Conservation (phyloP, 805 yeast genomes). For the Zygoascus bituminiphila region DNA sequence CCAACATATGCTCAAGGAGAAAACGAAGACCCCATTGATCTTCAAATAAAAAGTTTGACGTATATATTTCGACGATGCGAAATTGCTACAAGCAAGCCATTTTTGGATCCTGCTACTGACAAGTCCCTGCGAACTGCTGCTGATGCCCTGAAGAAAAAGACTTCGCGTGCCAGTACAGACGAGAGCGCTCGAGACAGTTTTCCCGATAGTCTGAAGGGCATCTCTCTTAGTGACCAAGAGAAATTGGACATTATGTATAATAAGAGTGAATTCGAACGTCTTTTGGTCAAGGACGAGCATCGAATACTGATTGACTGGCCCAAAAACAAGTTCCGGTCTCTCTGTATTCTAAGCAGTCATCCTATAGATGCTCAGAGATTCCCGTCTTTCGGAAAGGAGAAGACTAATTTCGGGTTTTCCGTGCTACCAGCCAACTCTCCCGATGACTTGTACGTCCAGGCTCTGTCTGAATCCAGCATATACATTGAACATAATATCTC, state of each 20-base stretch:
- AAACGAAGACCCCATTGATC: constrained; percentile 48
- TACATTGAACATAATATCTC: constrained; percentile 49
- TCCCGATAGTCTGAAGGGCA: constrained; percentile 13
- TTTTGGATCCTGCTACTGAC: constrained; percentile 17
- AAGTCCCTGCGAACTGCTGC: constrained; percentile 2
- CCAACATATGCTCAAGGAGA: constrained; percentile 43
- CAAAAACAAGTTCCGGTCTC: constrained; percentile 57
- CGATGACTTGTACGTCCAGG: constrained; percentile 38
- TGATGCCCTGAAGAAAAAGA: constrained; percentile 2
- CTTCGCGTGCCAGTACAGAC: constrained; percentile 5
- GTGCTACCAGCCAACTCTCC: constrained; percentile 36
- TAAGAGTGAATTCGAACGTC: constrained; percentile 34
- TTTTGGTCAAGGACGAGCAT: constrained; percentile 45
- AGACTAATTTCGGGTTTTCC: constrained; percentile 27
- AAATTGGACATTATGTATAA: constrained; percentile 54
- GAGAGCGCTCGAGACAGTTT: constrained; percentile 4
- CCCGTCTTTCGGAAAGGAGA: constrained; percentile 26
- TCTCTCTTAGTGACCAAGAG: constrained; percentile 21
- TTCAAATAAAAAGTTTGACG: constrained; percentile 50
- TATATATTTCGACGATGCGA: constrained; percentile 50
- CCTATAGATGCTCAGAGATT: constrained; percentile 35
- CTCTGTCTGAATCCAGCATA: constrained; percentile 41
- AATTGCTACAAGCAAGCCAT: constrained; percentile 37
- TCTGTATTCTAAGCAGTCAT: constrained; percentile 43
- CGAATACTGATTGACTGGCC: constrained; percentile 58